Percentiles rank a stretch among this genome's conserved stretches.
phyloP scores from a whole-genome alignment of 352 stramenopile genomes.

The Pythium myriotylum region DNA sequence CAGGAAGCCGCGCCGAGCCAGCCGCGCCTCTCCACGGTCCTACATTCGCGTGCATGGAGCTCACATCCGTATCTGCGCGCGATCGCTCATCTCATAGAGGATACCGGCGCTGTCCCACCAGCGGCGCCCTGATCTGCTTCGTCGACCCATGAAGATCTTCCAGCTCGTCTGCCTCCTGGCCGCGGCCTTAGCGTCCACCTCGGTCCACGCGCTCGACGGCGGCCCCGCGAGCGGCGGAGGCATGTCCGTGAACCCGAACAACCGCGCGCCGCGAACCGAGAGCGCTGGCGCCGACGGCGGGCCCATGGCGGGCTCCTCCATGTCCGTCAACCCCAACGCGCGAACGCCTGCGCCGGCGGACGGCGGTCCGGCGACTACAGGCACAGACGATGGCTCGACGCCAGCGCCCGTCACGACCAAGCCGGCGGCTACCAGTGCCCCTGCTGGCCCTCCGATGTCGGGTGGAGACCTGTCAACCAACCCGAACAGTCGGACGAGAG shows the following conservation, averaged over 20 bases:
- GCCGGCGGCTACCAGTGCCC: background rate
- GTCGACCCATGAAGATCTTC: constrained; percentile 18
- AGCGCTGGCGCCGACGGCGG: constrained; percentile 11
- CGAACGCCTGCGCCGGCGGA: background rate
- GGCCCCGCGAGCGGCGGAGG: constrained; percentile 11
- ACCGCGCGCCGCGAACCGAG: constrained; percentile 13
- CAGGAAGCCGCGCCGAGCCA: background rate
- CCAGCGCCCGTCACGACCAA: background rate
- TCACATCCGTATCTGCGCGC: constrained; percentile 4
- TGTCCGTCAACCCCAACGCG: constrained; percentile 18
- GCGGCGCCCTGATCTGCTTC: background rate
- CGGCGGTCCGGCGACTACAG: constrained; percentile 1
- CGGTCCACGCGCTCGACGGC: constrained; percentile 11
- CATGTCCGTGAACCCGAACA: constrained; percentile 18
- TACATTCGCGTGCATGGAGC: too few relatives aligned
- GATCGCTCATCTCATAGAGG: background rate
- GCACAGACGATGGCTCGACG: background rate
- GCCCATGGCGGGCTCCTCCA: constrained; percentile 14
- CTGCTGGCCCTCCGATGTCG: constrained; percentile 14
- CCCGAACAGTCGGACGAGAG: constrained; percentile 11
- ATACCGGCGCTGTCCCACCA: constrained; percentile 2
- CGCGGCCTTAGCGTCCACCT: constrained; percentile 5
- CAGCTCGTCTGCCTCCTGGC: constrained; percentile 9
- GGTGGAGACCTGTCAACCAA: constrained; percentile 21
- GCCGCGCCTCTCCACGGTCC: constrained; percentile 4